Base-by-base conservation (phyloP, 108 stramenopile genomes). In the Pseudonitzschia delicatissima region DNA sequence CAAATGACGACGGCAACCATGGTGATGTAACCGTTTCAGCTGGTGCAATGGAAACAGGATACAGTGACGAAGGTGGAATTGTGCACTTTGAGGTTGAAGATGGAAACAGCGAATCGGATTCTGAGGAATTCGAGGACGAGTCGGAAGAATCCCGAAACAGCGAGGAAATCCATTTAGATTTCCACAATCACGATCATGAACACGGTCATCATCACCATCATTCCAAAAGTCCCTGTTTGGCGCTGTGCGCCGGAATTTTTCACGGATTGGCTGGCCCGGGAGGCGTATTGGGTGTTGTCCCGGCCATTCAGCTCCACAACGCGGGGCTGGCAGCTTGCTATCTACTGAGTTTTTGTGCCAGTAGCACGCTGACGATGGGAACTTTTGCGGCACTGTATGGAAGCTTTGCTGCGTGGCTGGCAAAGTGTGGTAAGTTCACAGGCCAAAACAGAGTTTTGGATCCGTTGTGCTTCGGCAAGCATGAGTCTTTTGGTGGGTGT, bases 211-310 rank as follows among this genome's bases (percentile, higher is more conserved):
- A 59, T 29, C 58, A 42, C 40, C 13, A 42, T 15, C 40, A 42
- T 15, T 2, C 40, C 40, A 42, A 42, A 11, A 42, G 40, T 15
- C 15, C 40, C 40, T 42, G 13, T 18, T 18, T 51, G 50, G 50
- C 50, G 20, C 13, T 28, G 1, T 51, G 18, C 20, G 50, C 50
- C 18, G 88, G 88, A 12, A 71, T 86, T 13, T 42, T 89, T 65
- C 88, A 89, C 64, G 88, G 88, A 11, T 62, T 86, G 31, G 88
- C 88, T 9, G 88, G 88, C 20, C 85, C 85, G n/a, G 88, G 88
- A 15, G 88, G 85, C 27, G 78, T 89, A 17, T 45, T 89, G 36
- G 87, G 87, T n/a, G 79, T 89, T n/a, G 73, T 89, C 52, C 87
- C 87, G 3, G 87, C 87, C 5, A 79, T 89, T 8, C 81, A 89